phyloP scores from a whole-genome alignment of 768 basidiomycete species.

The Leccinum broughii region DNA sequence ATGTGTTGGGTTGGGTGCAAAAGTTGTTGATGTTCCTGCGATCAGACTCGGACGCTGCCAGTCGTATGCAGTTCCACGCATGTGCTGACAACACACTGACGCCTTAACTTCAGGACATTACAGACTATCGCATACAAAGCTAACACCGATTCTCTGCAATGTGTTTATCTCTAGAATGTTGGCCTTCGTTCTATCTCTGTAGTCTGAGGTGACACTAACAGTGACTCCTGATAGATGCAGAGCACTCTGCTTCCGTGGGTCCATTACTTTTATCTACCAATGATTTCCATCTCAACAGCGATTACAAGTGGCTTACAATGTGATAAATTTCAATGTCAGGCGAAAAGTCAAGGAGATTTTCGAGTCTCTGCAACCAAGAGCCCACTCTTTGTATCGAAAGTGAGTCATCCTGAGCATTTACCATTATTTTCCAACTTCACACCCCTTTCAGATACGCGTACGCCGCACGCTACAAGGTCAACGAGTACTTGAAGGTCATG shows the following conservation, averaged over 20 bases:
- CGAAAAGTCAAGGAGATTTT: constrained; percentile 12
- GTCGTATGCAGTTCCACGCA: constrained; percentile 22
- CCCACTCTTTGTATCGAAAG: constrained; percentile 13
- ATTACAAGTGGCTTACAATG: constrained; percentile 33
- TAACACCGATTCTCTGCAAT: constrained; percentile 28
- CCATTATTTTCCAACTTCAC: not conserved
- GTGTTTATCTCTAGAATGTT: constrained; percentile 52
- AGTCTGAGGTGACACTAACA: not conserved
- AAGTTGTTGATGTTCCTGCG: constrained; percentile 32
- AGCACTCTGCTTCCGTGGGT: constrained; percentile 49
- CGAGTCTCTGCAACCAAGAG: constrained; percentile 2
- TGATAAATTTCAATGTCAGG: not conserved
- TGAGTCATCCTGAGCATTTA: not conserved
- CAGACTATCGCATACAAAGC: constrained; percentile 8
- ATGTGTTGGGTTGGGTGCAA: constrained; percentile 22
- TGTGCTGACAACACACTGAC: not conserved
- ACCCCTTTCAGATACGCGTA: not conserved
- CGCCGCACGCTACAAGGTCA: not conserved
- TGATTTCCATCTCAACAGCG: not conserved
- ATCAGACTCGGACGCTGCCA: constrained; percentile 18
- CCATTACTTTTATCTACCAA: not conserved
- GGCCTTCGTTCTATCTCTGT: constrained; percentile 20
- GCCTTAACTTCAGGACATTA: not conserved
- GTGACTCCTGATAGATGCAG: constrained; percentile 40
- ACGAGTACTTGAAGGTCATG: constrained; percentile 15